Evolutionary conservation across 2,329 filamentous ascomycete genomes (phyloP).

Genomic region (Colletotrichum cuscutae): DNA sequence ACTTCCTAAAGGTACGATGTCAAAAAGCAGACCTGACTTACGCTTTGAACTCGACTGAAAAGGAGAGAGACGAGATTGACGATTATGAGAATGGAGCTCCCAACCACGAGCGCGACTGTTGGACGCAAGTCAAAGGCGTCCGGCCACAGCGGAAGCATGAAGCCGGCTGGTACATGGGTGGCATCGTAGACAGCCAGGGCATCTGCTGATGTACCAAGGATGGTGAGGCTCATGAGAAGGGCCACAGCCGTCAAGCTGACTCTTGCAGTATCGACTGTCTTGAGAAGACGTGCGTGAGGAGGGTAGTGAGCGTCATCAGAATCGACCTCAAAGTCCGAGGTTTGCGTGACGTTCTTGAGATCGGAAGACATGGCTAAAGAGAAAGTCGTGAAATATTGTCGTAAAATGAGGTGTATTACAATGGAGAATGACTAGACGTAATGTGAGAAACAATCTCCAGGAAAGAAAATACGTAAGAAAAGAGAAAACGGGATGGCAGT

Average conservation of each 20-base stretch:
- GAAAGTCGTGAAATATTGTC: neutral
- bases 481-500: neutral
- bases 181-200: conserved; percentile 64
- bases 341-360: conserved; percentile 51
- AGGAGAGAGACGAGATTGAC: conserved; percentile 59
- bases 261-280: conserved; percentile 55
- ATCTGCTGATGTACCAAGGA: conserved; percentile 65
- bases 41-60: conserved; percentile 58
- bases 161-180: conserved; percentile 60
- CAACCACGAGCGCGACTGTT: conserved; percentile 63
- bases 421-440: neutral
- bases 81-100: conserved; percentile 60
- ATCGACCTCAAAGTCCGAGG: conserved; percentile 62
- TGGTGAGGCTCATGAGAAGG: conserved; percentile 60
- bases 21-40: conserved; percentile 48
- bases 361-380: conserved; percentile 37
- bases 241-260: conserved; percentile 60
- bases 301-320: conserved; percentile 50
- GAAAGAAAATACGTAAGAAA: conserved; percentile 4
- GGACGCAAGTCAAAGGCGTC: conserved; percentile 66
- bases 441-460: neutral
- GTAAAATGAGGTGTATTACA: neutral
- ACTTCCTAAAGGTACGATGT: neutral
- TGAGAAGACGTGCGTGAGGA: conserved; percentile 50
- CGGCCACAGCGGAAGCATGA: conserved; percentile 68